phyloP scores from a whole-genome alignment of 495 filamentous ascomycete species.

The Xylaria scruposa region DNA sequence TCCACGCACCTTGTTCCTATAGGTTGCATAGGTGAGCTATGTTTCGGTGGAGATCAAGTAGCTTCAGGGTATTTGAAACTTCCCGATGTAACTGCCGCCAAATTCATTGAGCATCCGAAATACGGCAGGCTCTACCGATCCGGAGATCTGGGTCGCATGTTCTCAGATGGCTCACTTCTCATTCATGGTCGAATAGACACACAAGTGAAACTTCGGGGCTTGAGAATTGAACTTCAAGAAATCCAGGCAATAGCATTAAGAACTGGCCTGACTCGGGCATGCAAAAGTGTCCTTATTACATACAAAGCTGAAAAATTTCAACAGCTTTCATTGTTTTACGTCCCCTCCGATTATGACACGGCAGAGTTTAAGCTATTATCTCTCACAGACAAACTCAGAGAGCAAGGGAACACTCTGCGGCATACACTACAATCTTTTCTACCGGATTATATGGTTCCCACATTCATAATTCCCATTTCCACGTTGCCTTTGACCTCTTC shows the following conservation, averaged over 20 bases:
- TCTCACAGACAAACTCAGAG: slow-evolving; percentile 29
- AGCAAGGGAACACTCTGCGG: slow-evolving; percentile 21
- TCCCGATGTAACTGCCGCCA: slow-evolving; percentile 59
- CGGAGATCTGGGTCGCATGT: slow-evolving; percentile 73
- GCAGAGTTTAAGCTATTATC: slow-evolving; percentile 36
- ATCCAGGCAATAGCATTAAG: slow-evolving; percentile 65
- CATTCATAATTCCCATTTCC: slow-evolving; percentile 69
- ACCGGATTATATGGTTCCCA: slow-evolving; percentile 73
- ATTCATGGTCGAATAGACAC: slow-evolving; percentile 78
- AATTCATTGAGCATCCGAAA: slow-evolving; percentile 68
- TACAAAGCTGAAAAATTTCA: slow-evolving; percentile 37
- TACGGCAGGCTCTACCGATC: slow-evolving; percentile 74
- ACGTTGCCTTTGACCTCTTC: slow-evolving; percentile 66
- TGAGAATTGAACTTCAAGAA: slow-evolving; percentile 80
- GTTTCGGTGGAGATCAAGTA: slow-evolving; percentile 82
- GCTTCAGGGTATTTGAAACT: slow-evolving; percentile 73
- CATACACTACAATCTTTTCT: slow-evolving; percentile 42
- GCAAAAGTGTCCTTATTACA: slow-evolving; percentile 58
- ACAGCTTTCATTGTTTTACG: slow-evolving; percentile 65
- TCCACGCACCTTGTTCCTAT: slow-evolving; percentile 58
- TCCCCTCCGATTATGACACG: slow-evolving; percentile 42
- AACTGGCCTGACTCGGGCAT: slow-evolving; percentile 53
- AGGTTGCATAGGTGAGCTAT: slow-evolving; percentile 79
- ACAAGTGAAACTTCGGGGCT: slow-evolving; percentile 83
- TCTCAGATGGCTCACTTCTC: slow-evolving; percentile 71